A percentile compares a stretch with the other conserved stretches of the same genome.
Evolutionary conservation across 202 grass and related monocot genomes (phyloP).

Genomic region (Panicum hallii): DNA sequence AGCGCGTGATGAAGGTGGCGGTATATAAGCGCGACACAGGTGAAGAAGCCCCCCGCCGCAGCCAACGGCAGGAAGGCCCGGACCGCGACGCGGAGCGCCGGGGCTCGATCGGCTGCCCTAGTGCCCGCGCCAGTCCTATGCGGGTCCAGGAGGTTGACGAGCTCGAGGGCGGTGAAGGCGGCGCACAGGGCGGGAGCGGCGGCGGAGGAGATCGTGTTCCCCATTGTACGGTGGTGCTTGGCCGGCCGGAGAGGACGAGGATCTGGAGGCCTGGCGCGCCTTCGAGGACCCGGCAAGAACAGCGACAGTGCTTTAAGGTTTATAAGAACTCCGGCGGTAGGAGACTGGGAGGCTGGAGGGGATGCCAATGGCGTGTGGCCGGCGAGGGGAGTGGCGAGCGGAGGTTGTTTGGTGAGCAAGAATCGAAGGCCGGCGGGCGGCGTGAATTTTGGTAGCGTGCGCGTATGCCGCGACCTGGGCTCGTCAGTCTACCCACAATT

Average conservation of each 20-base stretch:
- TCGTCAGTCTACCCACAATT: too few relatives aligned
- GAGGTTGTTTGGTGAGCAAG: too few relatives aligned
- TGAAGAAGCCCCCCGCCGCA: not conserved
- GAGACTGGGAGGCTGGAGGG: not conserved
- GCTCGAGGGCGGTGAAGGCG: not conserved
- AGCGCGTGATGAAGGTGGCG: not conserved
- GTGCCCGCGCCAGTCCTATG: not conserved
- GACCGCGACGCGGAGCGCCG: not conserved
- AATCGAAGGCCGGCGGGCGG: too few relatives aligned
- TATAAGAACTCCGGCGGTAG: not conserved
- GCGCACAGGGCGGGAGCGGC: not conserved
- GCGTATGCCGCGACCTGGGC: too few relatives aligned
- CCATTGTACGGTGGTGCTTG: not conserved
- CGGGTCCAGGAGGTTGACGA: not conserved
- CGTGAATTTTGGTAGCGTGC: too few relatives aligned
- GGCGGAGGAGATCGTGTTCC: not conserved
- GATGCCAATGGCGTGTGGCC: not conserved
- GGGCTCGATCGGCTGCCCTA: not conserved
- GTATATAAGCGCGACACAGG: not conserved
- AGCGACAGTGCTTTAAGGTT: not conserved
- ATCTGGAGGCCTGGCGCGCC: not conserved
- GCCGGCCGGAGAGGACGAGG: not conserved
- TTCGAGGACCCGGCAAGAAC: not conserved
- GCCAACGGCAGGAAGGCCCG: not conserved
- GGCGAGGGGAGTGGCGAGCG: too few relatives aligned